Conservation (phyloP, 306 rosid species). For the Quercus alba region DNA sequence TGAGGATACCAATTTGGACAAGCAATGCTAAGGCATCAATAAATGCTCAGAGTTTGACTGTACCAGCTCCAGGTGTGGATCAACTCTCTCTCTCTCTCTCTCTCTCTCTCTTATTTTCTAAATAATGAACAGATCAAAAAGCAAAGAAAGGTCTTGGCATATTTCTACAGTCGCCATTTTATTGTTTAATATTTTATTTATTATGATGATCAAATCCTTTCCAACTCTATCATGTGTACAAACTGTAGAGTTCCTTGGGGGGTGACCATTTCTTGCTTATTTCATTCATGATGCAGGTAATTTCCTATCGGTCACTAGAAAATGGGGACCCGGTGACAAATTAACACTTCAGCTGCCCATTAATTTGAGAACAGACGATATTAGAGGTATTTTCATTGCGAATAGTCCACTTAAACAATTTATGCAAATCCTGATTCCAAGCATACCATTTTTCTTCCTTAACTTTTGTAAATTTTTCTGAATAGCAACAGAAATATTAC, state of each 20-base stretch:
- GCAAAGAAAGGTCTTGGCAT: background rate
- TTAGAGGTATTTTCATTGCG: slow-evolving; percentile 50
- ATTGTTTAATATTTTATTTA: background rate
- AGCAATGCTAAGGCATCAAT: slow-evolving; percentile 43
- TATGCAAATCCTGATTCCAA: background rate
- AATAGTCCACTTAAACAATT: background rate
- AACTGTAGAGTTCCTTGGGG: background rate
- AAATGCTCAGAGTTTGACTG: slow-evolving; percentile 38
- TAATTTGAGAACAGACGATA: slow-evolving; percentile 56
- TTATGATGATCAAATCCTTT: background rate
- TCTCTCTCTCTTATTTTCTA: background rate
- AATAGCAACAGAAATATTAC: background rate
- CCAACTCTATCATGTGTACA: background rate
- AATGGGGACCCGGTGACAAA: slow-evolving; percentile 63
- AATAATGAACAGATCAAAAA: background rate
- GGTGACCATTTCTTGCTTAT: background rate
- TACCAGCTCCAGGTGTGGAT: slow-evolving; percentile 59
- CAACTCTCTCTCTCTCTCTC: background rate
- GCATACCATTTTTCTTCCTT: background rate
- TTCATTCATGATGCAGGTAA: slow-evolving; percentile 42
- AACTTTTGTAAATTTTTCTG: background rate
- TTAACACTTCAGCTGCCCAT: slow-evolving; percentile 68
- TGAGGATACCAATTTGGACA: slow-evolving; percentile 84
- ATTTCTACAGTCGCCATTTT: background rate
- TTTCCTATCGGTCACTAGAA: slow-evolving; percentile 42